Conservation (phyloP, 345 rosid species). For the Noccaea caerulescens region DNA sequence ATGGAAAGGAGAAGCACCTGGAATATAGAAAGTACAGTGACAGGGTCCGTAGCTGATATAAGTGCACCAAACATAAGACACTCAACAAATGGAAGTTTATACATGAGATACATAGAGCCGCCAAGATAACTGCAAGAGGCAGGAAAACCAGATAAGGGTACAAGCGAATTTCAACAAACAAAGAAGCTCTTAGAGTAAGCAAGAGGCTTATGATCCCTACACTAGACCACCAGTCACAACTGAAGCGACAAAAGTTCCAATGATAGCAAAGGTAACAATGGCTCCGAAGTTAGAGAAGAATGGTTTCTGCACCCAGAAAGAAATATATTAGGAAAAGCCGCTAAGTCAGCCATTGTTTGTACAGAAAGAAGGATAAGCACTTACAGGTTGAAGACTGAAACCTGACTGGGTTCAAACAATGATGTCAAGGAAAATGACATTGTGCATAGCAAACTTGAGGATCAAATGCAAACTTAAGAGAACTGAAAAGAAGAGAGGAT, state of each 20-base stretch:
- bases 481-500: slow-evolving; percentile 54
- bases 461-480: slow-evolving; percentile 5
- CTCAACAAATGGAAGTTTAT: slow-evolving; percentile 83
- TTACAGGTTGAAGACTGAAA: slow-evolving; percentile 87
- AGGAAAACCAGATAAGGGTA: slow-evolving; percentile 14
- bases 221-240: slow-evolving; percentile 81
- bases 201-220: slow-evolving; percentile 52
- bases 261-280: slow-evolving; percentile 85
- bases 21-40: slow-evolving; percentile 88
- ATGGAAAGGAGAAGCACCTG: slow-evolving; percentile 62
- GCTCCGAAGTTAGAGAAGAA: slow-evolving; percentile 97
- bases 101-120: slow-evolving; percentile 77
- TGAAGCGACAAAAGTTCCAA: slow-evolving; percentile 81
- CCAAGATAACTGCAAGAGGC: slow-evolving; percentile 73
- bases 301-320: slow-evolving; percentile 64
- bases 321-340: background rate
- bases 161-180: slow-evolving; percentile 13
- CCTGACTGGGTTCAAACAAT: slow-evolving; percentile 76
- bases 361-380: slow-evolving; percentile 40
- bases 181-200: background rate
- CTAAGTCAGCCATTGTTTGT: slow-evolving; percentile 5
- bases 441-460: background rate
- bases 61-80: slow-evolving; percentile 98
- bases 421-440: slow-evolving; percentile 60
- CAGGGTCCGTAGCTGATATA: slow-evolving; percentile 97